Evolutionary conservation across 305 asterid genomes (phyloP).

Genomic region (Fraxinus nigra): DNA sequence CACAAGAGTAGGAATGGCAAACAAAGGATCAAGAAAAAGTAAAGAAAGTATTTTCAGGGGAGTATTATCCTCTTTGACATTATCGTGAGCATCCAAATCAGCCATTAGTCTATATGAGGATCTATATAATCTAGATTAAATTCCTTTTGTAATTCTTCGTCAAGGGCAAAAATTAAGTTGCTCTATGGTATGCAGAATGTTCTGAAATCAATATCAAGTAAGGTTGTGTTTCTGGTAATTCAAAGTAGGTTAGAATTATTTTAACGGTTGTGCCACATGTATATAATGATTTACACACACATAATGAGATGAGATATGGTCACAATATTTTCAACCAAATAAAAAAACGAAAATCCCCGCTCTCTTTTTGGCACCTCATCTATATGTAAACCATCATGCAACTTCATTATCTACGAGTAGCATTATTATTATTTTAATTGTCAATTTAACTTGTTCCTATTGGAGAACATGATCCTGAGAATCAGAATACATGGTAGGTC

Average conservation of each 20-base stretch:
- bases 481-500: neutral
- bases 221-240: neutral
- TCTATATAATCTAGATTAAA: neutral
- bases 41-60: neutral
- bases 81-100: neutral
- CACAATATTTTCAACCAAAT: no score
- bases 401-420: no score
- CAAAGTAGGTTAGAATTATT: slow-evolving; percentile 3
- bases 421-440: neutral
- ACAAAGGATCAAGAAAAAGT: neutral
- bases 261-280: no score
- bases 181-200: neutral
- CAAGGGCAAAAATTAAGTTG: neutral
- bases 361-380: no score
- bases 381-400: no score
- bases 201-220: neutral
- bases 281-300: no score
- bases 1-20: neutral
- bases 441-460: no score
- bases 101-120: neutral
- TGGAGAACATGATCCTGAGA: neutral
- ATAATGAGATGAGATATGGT: no score
- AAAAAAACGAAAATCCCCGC: no score
- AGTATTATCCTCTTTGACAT: no score
- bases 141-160: neutral